phyloP scores from a whole-genome alignment of 2,329 filamentous ascomycete species.

The Monosporascus sp. region DNA sequence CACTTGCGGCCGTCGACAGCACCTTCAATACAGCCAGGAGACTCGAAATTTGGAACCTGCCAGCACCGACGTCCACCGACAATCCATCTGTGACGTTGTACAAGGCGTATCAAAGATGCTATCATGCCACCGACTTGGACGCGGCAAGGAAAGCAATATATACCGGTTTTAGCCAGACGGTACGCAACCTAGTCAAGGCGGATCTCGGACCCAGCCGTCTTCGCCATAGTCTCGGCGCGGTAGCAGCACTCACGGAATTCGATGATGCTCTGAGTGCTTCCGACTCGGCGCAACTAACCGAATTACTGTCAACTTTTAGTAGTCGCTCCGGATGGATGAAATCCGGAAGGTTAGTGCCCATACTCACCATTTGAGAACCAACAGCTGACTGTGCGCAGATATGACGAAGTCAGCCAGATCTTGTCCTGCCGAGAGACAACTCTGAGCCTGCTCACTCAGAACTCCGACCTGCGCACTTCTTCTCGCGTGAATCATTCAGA shows the following conservation, averaged over 20 bases:
- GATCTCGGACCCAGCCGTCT: conserved; percentile 46
- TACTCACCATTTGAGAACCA: background rate
- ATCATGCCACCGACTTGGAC: conserved; percentile 54
- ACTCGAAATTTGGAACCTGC: conserved; percentile 88
- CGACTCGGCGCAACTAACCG: conserved; percentile 54
- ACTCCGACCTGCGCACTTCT: conserved; percentile 55
- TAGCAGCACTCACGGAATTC: conserved; percentile 75
- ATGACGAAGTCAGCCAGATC: conserved; percentile 73
- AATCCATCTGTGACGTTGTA: conserved; percentile 69
- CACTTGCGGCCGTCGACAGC: conserved; percentile 57
- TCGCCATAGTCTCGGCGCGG: conserved; percentile 50
- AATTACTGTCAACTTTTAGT: conserved; percentile 59
- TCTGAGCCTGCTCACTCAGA: conserved; percentile 72
- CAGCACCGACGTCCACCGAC: conserved; percentile 57
- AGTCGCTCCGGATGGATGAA: conserved; percentile 73
- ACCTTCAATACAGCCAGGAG: conserved; percentile 76
- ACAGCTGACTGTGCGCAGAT: conserved; percentile 40
- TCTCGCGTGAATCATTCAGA: conserved; percentile 57
- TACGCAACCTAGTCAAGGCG: conserved; percentile 48
- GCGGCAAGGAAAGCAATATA: conserved; percentile 56
- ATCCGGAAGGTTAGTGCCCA: conserved; percentile 61
- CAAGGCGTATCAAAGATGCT: conserved; percentile 73
- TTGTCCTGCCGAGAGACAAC: conserved; percentile 78
- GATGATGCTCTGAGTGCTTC: conserved; percentile 67
- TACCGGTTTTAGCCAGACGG: conserved; percentile 55